Evolutionary conservation across 805 yeast species (phyloP).

Genomic region (Zygoascus ofunaensis): DNA sequence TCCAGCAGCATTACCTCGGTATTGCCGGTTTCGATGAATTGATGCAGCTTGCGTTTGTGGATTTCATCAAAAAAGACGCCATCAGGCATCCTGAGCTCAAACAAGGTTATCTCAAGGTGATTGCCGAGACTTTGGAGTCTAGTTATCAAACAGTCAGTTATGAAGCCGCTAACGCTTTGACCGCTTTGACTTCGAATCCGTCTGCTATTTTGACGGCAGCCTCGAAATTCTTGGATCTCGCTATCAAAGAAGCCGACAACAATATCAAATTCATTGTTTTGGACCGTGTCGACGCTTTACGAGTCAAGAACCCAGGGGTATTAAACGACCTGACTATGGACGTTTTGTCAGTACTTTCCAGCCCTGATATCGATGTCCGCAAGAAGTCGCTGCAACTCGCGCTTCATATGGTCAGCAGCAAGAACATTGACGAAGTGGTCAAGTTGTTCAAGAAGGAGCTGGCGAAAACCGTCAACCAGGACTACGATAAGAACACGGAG

Average conservation of each 20-base stretch:
- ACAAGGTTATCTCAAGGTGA: slow-evolving; percentile 60
- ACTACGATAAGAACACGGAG: slow-evolving; percentile 74
- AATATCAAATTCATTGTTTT: slow-evolving; percentile 88
- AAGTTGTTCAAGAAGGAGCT: slow-evolving; percentile 88
- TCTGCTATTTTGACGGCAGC: slow-evolving; percentile 71
- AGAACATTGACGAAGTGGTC: slow-evolving; percentile 90
- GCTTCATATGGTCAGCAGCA: slow-evolving; percentile 67
- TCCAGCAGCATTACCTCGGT: slow-evolving; percentile 57
- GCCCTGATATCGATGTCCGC: slow-evolving; percentile 88
- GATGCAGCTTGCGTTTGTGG: slow-evolving; percentile 81
- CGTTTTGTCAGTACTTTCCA: slow-evolving; percentile 71
- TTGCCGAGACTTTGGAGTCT: slow-evolving; percentile 63
- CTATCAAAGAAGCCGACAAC: slow-evolving; percentile 88
- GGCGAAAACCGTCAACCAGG: slow-evolving; percentile 54
- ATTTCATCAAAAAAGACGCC: slow-evolving; percentile 82
- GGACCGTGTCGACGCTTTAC: slow-evolving; percentile 72
- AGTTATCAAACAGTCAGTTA: slow-evolving; percentile 67
- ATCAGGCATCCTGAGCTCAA: slow-evolving; percentile 51
- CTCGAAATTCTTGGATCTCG: slow-evolving; percentile 67
- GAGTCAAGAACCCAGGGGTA: slow-evolving; percentile 66
- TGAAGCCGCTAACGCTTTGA: slow-evolving; percentile 82
- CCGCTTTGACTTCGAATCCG: slow-evolving; percentile 49
- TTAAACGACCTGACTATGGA: slow-evolving; percentile 79
- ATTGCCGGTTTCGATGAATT: slow-evolving; percentile 68
- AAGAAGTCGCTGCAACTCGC: slow-evolving; percentile 78